Percentiles rank a stretch among this genome's conserved stretches.
These are phyloP conservation scores for Hymenoscyphus linearis DNA, from an alignment of 2,329 filamentous ascomycete genomes.

Conservation along the genomic window DNA sequence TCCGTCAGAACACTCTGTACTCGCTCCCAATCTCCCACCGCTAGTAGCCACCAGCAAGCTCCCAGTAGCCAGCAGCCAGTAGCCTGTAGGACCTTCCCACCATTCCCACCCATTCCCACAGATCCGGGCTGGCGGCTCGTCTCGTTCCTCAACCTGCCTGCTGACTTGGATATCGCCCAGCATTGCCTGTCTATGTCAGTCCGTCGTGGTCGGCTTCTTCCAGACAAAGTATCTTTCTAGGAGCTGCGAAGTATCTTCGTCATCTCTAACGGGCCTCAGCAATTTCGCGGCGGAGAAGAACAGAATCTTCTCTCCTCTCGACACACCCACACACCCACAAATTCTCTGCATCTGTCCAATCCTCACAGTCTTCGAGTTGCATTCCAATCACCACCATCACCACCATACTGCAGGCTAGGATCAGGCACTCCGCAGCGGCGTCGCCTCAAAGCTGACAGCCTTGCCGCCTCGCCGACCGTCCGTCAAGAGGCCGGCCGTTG, in stretches of 20 bases:
- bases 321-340: too few species aligned
- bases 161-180: neutral
- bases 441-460: neutral
- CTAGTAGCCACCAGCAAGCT: too few species aligned
- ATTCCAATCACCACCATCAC: neutral
- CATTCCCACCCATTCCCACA: neutral
- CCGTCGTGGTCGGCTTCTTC: neutral
- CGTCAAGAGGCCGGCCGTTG: neutral
- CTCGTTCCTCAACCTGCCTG: neutral
- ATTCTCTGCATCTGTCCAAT: neutral
- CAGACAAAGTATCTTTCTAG: too few species aligned
- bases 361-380: neutral
- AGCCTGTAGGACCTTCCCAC: too few species aligned
- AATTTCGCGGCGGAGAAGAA: neutral
- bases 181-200: neutral
- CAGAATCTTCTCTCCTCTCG: too few species aligned
- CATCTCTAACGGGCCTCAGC: neutral
- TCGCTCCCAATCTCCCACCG: too few species aligned
- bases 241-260: too few species aligned
- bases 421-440: neutral
- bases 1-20: too few species aligned
- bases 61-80: too few species aligned
- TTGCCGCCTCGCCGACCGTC: too few species aligned
- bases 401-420: too few species aligned
- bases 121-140: neutral